phyloP scores from a whole-genome alignment of 1,284 basidiomycete species.

The Ganoderma meredithae region DNA sequence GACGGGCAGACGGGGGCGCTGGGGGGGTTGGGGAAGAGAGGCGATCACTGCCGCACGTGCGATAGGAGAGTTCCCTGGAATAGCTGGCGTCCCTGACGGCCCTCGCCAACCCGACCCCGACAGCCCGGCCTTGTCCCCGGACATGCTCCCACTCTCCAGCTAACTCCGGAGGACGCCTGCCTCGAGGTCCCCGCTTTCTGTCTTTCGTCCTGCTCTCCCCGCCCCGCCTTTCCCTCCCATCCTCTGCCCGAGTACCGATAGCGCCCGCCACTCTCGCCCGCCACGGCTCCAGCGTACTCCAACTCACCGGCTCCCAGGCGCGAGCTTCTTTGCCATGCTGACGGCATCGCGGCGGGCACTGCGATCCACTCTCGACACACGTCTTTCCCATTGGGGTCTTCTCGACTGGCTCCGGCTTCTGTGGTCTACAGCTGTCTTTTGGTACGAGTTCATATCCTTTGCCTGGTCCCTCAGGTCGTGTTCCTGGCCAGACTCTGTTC shows the following conservation, averaged over 20 bases:
- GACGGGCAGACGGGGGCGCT: not conserved
- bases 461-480: constrained; percentile 57
- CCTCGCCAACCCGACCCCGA: not conserved
- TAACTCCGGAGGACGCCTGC: not conserved
- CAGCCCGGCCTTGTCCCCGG: not conserved
- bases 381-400: constrained; percentile 29
- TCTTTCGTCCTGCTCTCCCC: not conserved
- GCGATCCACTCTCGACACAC: constrained; percentile 19
- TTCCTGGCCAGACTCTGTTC: constrained; percentile 56
- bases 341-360: constrained; percentile 26
- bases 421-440: constrained; percentile 69
- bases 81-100: not conserved
- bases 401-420: constrained; percentile 53
- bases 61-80: constrained; percentile 5
- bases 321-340: constrained; percentile 23
- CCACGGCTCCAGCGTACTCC: not conserved
- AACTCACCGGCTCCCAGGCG: constrained; percentile 1
- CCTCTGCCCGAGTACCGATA: not conserved
- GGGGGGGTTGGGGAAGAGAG: not conserved
- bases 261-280: constrained; percentile 3
- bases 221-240: not conserved
- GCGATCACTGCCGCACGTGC: not conserved
- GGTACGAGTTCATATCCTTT: constrained; percentile 69
- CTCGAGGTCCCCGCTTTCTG: not conserved
- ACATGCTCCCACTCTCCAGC: constrained; percentile 4